Percentiles rank a stretch among this genome's conserved stretches.
phyloP scores from a whole-genome alignment of 306 rosid species.

The Cucurbita moschata region DNA sequence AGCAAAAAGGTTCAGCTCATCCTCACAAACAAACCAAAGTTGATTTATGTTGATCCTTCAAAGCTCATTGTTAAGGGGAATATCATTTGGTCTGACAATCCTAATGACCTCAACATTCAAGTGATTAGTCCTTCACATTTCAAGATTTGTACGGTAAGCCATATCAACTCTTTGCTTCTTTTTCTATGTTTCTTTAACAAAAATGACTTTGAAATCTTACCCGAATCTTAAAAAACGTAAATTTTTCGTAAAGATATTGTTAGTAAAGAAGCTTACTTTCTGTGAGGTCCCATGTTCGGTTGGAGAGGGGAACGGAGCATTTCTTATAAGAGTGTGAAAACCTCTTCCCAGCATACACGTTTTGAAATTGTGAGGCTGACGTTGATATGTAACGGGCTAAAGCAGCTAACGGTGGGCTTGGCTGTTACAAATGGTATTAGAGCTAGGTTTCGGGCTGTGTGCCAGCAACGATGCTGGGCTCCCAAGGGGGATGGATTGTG shows the following conservation, averaged over 20 bases:
- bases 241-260: neutral
- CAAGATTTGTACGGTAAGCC: conserved; percentile 82
- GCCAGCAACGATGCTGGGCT: no score
- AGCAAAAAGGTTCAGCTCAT: conserved; percentile 99
- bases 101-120: conserved; percentile 81
- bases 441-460: no score
- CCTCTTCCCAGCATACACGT: no score
- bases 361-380: no score
- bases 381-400: no score
- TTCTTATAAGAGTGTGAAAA: no score
- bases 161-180: neutral
- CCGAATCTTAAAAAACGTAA: neutral
- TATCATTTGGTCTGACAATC: conserved; percentile 90
- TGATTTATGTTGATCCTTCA: conserved; percentile 90
- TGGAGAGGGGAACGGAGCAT: no score
- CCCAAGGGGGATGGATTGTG: no score
- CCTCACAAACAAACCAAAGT: conserved; percentile 91
- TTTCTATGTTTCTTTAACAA: neutral
- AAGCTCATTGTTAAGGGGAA: conserved; percentile 78
- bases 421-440: no score
- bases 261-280: neutral
- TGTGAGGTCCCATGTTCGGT: no score
- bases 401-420: no score
- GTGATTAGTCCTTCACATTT: conserved; percentile 68
- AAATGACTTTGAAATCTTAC: neutral